phyloP scores from a whole-genome alignment of 352 stramenopile species.

The Phytopythium ostracodes region DNA sequence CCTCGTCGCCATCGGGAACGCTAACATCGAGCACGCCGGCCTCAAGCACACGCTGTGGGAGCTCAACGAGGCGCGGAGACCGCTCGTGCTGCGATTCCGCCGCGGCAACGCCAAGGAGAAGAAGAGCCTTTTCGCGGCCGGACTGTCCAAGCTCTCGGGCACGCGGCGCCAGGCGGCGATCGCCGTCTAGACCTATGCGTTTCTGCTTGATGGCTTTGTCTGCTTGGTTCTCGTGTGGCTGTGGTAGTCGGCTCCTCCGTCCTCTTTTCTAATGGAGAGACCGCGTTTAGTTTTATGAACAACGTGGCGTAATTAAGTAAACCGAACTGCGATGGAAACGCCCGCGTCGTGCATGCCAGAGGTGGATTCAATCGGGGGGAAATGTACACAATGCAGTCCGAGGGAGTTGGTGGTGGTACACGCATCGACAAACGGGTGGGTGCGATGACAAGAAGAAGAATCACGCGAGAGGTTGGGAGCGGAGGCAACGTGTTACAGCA shows the following conservation, averaged over 20 bases:
- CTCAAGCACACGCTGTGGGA: slow-evolving; percentile 85
- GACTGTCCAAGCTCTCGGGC: slow-evolving; percentile 30
- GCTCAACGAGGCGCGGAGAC: slow-evolving; percentile 67
- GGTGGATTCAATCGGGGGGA: not conserved
- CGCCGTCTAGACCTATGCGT: slow-evolving; percentile 32
- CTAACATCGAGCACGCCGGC: slow-evolving; percentile 81
- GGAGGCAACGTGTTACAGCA: slow-evolving; percentile 33
- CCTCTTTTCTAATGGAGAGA: too few species aligned
- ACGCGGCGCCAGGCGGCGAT: slow-evolving; percentile 33
- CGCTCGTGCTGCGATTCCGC: slow-evolving; percentile 77
- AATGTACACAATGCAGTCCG: not conserved
- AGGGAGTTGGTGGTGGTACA: not conserved
- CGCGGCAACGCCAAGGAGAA: slow-evolving; percentile 73
- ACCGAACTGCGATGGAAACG: not conserved
- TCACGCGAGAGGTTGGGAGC: not conserved
- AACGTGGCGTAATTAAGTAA: slow-evolving; percentile 3
- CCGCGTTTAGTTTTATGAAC: not conserved
- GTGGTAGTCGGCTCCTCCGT: too few species aligned
- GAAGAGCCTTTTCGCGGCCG: slow-evolving; percentile 62
- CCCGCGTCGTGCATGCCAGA: not conserved
- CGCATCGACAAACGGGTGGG: not conserved
- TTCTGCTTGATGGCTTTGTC: not conserved
- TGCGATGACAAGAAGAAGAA: not conserved
- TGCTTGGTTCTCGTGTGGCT: not conserved
- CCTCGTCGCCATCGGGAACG: slow-evolving; percentile 75